phyloP scores from a whole-genome alignment of 2,329 filamentous ascomycete species.

The Pseudocercospora cruenta region DNA sequence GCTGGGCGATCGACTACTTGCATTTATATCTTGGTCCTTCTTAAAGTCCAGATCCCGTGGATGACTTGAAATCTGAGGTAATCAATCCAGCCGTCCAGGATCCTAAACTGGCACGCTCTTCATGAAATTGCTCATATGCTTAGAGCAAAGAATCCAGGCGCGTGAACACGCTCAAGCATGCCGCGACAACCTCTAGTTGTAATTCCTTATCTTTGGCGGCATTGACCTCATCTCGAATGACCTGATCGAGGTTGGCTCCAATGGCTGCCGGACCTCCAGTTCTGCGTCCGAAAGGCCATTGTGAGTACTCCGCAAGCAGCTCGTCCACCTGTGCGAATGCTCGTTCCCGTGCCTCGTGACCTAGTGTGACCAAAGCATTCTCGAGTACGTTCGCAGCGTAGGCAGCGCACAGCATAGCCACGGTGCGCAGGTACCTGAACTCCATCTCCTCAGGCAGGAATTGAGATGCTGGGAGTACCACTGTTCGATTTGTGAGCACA shows the following conservation, averaged over 20 bases:
- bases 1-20: too few species aligned
- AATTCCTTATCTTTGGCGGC: constrained; percentile 89
- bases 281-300: constrained; percentile 93
- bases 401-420: constrained; percentile 95
- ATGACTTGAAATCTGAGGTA: too few species aligned
- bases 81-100: too few species aligned
- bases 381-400: constrained; percentile 98
- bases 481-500: constrained; percentile 89
- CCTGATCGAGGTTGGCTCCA: constrained; percentile 86
- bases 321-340: constrained; percentile 98
- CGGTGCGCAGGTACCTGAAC: constrained; percentile 87
- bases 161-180: constrained; percentile 96
- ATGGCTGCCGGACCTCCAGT: constrained; percentile 76
- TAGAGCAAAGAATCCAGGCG: constrained; percentile 93
- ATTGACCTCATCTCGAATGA: constrained; percentile 84
- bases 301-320: constrained; percentile 90
- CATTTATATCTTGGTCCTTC: too few species aligned
- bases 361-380: constrained; percentile 91
- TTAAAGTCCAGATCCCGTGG: too few species aligned
- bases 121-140: background rate
- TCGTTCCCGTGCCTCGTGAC: constrained; percentile 89
- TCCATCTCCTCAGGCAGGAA: constrained; percentile 94
- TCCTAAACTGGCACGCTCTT: too few species aligned
- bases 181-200: constrained; percentile 93
- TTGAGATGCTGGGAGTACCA: constrained; percentile 81